Evolutionary conservation across 176 grass and related monocot genomes (phyloP).

Genomic region (Oryza longistaminata): DNA sequence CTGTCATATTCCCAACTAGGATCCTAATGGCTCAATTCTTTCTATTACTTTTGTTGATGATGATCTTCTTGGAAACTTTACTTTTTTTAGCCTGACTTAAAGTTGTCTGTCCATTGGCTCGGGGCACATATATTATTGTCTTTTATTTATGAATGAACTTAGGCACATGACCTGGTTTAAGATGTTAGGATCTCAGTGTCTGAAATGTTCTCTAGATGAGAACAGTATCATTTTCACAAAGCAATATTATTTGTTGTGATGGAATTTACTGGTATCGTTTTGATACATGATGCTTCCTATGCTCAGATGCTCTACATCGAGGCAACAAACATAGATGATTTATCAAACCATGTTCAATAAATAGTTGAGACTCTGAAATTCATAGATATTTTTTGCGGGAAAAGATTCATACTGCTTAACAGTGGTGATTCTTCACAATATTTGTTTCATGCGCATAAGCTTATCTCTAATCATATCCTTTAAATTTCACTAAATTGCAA

Average conservation of each 20-base stretch:
- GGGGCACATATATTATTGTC: background rate
- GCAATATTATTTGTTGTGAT: slow-evolving; percentile 11
- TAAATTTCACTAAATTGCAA: background rate
- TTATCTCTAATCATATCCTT: background rate
- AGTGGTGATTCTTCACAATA: background rate
- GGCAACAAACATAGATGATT: background rate
- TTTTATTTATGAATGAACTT: slow-evolving; percentile 15
- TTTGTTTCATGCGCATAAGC: background rate
- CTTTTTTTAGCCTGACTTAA: slow-evolving; percentile 12
- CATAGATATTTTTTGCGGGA: background rate
- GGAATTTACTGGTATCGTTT: slow-evolving; percentile 17
- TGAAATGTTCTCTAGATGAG: slow-evolving; percentile 8
- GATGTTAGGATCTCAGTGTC: background rate
- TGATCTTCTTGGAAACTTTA: background rate
- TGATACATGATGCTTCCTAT: slow-evolving; percentile 3
- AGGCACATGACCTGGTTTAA: background rate
- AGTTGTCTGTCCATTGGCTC: background rate
- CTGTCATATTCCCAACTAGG: background rate
- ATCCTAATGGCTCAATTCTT: background rate
- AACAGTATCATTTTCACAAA: slow-evolving; percentile 11
- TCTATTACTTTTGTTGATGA: background rate
- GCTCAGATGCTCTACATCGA: background rate
- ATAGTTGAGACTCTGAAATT: background rate
- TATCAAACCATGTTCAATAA: background rate
- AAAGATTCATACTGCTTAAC: background rate